Evolutionary conservation across 768 basidiomycete genomes (phyloP), one percentile per base, ranked within the genome.

Genomic region (Austroboletus festivus): DNA sequence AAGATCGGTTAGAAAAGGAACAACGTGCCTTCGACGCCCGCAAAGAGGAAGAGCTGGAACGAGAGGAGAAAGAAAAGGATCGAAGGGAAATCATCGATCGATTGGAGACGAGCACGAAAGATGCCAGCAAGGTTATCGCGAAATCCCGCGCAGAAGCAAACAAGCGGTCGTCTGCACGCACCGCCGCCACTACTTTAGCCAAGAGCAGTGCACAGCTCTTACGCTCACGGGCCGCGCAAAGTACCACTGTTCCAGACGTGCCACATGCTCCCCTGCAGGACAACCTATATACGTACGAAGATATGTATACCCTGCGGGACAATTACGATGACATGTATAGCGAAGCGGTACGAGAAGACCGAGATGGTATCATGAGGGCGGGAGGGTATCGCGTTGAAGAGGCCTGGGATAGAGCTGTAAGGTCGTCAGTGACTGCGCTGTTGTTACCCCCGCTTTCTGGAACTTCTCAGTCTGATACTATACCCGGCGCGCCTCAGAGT

Each of bases 361-460:
- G 80, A 48, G 87, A 87, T 52, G 86, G 85, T 13, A 82, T 85
- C 55, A 87, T 86, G 85, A 74, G 84, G 37, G 90, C 82, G 19
- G 92, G 90, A 9, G 92, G 92, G 9, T 94, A 91, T 62, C 74
- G 71, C 53, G 73, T 89, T 4, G 82, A 88, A 52, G 87, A 93
- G 63, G 89, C 86, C 38, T 93, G 91, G 91, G 85, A 86, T 57
- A 75, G 91, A 46, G 89, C 89, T 12, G 62, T 94, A 48, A 71
- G 85, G 48, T 80, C 66, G 54, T 85, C 88, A 5, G 83, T 93
- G 20, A 82, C 83, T 31, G 88, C 80, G 1, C 63, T 93, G 52
- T 87, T 89, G 52, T 59, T 89, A 26, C 60, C 73, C 28, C 82
- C 85, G 1, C 62, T 78, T 28, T 61, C 66, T 34, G 77, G 71